These are phyloP conservation scores for Podospora pseudopauciseta DNA, from an alignment of 495 filamentous ascomycete genomes.

Conservation along the genomic window DNA sequence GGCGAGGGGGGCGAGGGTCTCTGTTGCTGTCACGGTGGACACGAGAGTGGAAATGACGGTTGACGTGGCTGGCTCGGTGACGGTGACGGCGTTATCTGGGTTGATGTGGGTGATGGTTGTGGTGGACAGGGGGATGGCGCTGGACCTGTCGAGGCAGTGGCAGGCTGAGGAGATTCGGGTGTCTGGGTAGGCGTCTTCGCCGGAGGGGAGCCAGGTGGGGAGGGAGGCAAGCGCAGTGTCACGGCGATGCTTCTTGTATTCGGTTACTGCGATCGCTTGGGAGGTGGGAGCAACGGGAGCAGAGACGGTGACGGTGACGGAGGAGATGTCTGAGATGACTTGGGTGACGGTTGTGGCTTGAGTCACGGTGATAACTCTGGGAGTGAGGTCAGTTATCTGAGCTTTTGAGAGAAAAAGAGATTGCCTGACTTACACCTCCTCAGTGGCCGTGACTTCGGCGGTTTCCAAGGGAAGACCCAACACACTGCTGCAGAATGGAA, in stretches of 20 bases:
- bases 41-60: conserved; percentile 1
- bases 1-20: not conserved
- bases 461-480: not conserved
- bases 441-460: not conserved
- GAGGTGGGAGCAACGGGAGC: not conserved
- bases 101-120: conserved; percentile 12
- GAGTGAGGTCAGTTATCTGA: not conserved
- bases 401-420: not conserved
- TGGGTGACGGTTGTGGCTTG: not conserved
- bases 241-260: not conserved
- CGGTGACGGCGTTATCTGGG: not conserved
- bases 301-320: not conserved
- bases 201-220: conserved; percentile 5
- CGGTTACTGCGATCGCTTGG: not conserved
- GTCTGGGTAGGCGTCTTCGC: not conserved
- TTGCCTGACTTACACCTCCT: not conserved
- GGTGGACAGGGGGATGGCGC: not conserved
- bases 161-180: conserved; percentile 6
- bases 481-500: not conserved
- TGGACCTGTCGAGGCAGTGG: conserved; percentile 7
- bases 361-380: conserved; percentile 1
- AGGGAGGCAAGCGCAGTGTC: not conserved
- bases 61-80: conserved; percentile 9
- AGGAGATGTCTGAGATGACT: not conserved
- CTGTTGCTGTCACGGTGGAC: not conserved